Conservation (phyloP, 345 rosid species). For the Microthlaspi erraticum region DNA sequence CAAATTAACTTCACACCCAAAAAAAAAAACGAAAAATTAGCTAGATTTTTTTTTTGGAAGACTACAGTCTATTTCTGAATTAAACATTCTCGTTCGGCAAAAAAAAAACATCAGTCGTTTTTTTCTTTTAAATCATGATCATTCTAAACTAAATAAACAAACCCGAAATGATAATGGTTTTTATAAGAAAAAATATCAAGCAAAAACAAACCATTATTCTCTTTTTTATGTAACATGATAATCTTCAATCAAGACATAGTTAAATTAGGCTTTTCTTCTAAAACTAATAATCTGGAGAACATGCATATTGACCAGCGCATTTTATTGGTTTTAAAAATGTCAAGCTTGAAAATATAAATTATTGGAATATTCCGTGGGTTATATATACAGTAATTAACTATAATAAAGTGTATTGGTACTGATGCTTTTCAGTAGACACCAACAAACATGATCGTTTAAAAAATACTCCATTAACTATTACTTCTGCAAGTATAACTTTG, state of each 20-base stretch:
- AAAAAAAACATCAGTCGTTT: too few relatives aligned
- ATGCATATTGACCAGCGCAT: neutral
- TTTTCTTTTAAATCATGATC: too few relatives aligned
- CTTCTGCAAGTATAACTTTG: too few relatives aligned
- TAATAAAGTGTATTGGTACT: neutral
- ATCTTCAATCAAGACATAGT: neutral
- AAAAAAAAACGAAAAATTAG: too few relatives aligned
- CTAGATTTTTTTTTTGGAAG: too few relatives aligned
- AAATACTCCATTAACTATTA: neutral
- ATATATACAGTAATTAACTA: neutral
- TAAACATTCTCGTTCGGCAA: too few relatives aligned
- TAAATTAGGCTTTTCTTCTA: neutral
- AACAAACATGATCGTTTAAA: neutral
- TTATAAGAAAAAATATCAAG: too few relatives aligned
- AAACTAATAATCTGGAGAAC: neutral
- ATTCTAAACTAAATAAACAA: too few relatives aligned
- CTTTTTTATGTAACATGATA: too few relatives aligned
- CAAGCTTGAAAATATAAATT: neutral
- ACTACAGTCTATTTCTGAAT: too few relatives aligned
- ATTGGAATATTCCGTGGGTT: neutral
- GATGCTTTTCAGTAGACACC: conserved; percentile 1
- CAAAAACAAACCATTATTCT: too few relatives aligned
- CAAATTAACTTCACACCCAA: neutral
- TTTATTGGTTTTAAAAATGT: neutral
- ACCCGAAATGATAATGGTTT: neutral